Evolutionary conservation across 2,329 filamentous ascomycete genomes (phyloP).

Genomic region (Alternaria solani): DNA sequence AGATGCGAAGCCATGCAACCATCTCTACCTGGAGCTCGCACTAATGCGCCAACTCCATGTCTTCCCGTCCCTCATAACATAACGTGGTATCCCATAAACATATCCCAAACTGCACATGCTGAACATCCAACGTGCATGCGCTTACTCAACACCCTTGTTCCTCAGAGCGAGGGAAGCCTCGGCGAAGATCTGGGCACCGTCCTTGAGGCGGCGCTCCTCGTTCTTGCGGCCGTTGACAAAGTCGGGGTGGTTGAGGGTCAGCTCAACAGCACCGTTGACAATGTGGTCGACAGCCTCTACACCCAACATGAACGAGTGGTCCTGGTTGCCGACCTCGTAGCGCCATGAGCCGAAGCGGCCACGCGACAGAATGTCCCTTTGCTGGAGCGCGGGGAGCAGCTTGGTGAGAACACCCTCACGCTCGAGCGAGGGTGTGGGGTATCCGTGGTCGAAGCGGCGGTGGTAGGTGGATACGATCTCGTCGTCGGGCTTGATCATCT

Average conservation of each 20-base stretch:
- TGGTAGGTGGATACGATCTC: conserved; percentile 99
- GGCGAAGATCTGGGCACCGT: conserved; percentile 66
- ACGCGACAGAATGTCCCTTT: conserved; percentile 90
- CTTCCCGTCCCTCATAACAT: conserved; percentile 14
- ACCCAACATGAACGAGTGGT: conserved; percentile 97
- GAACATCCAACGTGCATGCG: conserved; percentile 16
- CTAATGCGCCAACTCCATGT: conserved; percentile 15
- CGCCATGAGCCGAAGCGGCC: conserved; percentile 98
- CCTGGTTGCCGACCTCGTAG: conserved; percentile 97
- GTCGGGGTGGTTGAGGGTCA: conserved; percentile 95
- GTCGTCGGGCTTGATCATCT: conserved; percentile 89
- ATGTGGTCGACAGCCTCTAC: conserved; percentile 93
- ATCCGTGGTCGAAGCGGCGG: conserved; percentile 97
- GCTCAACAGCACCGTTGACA: conserved; percentile 85
- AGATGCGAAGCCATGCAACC: conserved; percentile 8
- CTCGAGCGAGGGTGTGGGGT: conserved; percentile 94
- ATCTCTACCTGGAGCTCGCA: conserved; percentile 17
- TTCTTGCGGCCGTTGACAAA: conserved; percentile 86
- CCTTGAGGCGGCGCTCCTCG: conserved; percentile 68
- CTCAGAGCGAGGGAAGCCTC: conserved; percentile 50
- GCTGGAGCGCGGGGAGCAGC: conserved; percentile 91
- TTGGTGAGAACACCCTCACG: conserved; percentile 93
- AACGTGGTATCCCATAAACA: conserved; percentile 26
- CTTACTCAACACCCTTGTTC: conserved; percentile 33
- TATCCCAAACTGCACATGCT: conserved; percentile 21